Percentiles rank a stretch among this genome's conserved stretches.
Evolutionary conservation across 768 basidiomycete genomes (phyloP).

Genomic region (Pisolithus sp.): DNA sequence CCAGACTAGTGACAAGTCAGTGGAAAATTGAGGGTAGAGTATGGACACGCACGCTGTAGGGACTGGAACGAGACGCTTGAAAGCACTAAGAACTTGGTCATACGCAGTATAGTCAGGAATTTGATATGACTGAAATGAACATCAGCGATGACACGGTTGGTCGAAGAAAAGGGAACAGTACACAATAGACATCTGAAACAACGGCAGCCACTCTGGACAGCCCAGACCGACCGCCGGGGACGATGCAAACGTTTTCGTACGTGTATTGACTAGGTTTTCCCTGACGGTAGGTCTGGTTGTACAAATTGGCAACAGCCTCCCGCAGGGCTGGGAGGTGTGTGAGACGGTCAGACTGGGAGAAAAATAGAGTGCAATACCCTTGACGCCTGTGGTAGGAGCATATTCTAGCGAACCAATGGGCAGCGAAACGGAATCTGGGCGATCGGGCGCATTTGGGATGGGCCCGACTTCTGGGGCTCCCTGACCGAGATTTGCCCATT

Average conservation of each 20-base stretch:
- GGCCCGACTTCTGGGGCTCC: constrained; percentile 86
- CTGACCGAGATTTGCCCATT: constrained; percentile 90
- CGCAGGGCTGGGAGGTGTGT: constrained; percentile 50
- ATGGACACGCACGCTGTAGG: constrained; percentile 66
- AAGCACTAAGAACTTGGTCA: constrained; percentile 77
- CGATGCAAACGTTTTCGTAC: constrained; percentile 89
- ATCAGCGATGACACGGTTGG: not conserved
- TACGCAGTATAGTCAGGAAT: constrained; percentile 90
- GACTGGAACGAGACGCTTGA: constrained; percentile 85
- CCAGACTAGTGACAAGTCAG: constrained; percentile 31
- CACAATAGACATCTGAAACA: constrained; percentile 82
- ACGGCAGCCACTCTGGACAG: constrained; percentile 89
- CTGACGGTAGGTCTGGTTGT: constrained; percentile 82
- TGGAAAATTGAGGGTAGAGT: not conserved
- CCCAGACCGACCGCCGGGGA: constrained; percentile 88
- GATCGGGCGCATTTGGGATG: constrained; percentile 66
- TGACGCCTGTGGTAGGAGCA: constrained; percentile 89
- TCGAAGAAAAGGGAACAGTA: constrained; percentile 24
- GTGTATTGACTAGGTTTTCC: constrained; percentile 83
- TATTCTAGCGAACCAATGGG: constrained; percentile 78
- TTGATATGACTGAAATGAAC: constrained; percentile 62
- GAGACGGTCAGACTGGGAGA: constrained; percentile 1
- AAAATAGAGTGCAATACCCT: constrained; percentile 38
- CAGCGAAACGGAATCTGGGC: constrained; percentile 59
- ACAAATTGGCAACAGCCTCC: constrained; percentile 84